A percentile compares a stretch with the other conserved stretches of the same genome.
Conservation (phyloP, 768 basidiomycete genomes). For the Lactarius akahatsu region DNA sequence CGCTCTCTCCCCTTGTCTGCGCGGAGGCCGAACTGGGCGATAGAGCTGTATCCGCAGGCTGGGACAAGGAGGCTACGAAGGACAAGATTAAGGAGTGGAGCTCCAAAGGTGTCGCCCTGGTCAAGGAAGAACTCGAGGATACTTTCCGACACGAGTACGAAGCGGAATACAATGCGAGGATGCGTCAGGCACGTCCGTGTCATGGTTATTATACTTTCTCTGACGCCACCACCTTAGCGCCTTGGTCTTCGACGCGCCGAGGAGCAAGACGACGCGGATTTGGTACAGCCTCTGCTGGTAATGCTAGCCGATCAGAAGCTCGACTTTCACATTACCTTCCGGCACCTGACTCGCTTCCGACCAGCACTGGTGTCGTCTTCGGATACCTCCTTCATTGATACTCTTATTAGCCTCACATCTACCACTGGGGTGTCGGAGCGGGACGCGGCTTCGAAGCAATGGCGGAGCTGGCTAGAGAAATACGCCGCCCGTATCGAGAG, state of each 20-base stretch:
- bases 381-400: conserved; percentile 44
- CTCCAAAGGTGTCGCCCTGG: conserved; percentile 49
- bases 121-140: conserved; percentile 60
- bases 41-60: conserved; percentile 55
- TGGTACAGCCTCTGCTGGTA: conserved; percentile 70
- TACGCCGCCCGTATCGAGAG: conserved; percentile 59
- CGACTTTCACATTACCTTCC: conserved; percentile 90
- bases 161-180: conserved; percentile 61
- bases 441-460: conserved; percentile 49
- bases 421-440: conserved; percentile 47
- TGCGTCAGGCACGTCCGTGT: conserved; percentile 57
- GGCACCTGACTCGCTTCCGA: conserved; percentile 63
- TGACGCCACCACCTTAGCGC: conserved; percentile 47
- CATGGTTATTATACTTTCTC: neutral
- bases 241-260: conserved; percentile 67
- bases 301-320: conserved; percentile 70
- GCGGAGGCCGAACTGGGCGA: conserved; percentile 61
- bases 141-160: conserved; percentile 59
- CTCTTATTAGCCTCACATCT: conserved; percentile 48
- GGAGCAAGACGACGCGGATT: conserved; percentile 53
- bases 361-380: conserved; percentile 39
- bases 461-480: conserved; percentile 60
- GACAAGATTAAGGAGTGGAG: conserved; percentile 65
- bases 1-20: conserved; percentile 84
- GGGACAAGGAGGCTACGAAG: conserved; percentile 54